A percentile compares a stretch with the other conserved stretches of the same genome.
Evolutionary conservation across 1,284 basidiomycete genomes (phyloP).

Genomic region (Ceratobasidium sp.): DNA sequence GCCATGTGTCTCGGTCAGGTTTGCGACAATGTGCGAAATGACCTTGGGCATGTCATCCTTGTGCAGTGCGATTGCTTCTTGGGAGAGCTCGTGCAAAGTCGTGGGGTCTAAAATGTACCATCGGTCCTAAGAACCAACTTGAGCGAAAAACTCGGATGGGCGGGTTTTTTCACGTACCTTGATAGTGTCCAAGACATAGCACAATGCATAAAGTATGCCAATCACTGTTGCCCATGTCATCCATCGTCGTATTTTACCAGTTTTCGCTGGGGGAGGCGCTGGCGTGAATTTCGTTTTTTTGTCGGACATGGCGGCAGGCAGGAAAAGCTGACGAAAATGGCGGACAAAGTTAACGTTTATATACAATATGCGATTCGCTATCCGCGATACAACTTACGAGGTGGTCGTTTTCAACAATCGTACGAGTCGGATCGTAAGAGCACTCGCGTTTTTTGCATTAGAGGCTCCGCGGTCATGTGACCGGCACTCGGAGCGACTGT

Average conservation of each 20-base stretch:
- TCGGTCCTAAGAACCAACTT: slow-evolving; percentile 55
- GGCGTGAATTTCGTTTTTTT: slow-evolving; percentile 32
- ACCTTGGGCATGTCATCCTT: slow-evolving; percentile 73
- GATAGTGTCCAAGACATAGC: slow-evolving; percentile 66
- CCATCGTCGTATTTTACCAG: slow-evolving; percentile 33
- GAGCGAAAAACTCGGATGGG: slow-evolving; percentile 59
- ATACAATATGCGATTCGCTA: not conserved
- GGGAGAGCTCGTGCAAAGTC: slow-evolving; percentile 72
- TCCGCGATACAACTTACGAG: slow-evolving; percentile 7
- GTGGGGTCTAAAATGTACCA: slow-evolving; percentile 80
- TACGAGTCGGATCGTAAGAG: slow-evolving; percentile 24
- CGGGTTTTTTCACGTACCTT: slow-evolving; percentile 58
- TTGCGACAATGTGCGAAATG: slow-evolving; percentile 78
- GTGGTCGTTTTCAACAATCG: slow-evolving; percentile 1
- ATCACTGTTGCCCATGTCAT: slow-evolving; percentile 41
- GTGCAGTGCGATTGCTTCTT: slow-evolving; percentile 72
- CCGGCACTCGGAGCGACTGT: not conserved
- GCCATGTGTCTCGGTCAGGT: slow-evolving; percentile 73
- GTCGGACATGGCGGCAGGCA: slow-evolving; percentile 12
- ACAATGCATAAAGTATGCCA: slow-evolving; percentile 55
- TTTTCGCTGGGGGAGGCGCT: slow-evolving; percentile 17
- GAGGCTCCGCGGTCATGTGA: slow-evolving; percentile 30
- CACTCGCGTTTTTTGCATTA: not conserved
- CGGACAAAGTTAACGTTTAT: not conserved
- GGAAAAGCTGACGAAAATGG: not conserved